phyloP scores from a whole-genome alignment of 768 basidiomycete species.

The Naganishia randhawae region DNA sequence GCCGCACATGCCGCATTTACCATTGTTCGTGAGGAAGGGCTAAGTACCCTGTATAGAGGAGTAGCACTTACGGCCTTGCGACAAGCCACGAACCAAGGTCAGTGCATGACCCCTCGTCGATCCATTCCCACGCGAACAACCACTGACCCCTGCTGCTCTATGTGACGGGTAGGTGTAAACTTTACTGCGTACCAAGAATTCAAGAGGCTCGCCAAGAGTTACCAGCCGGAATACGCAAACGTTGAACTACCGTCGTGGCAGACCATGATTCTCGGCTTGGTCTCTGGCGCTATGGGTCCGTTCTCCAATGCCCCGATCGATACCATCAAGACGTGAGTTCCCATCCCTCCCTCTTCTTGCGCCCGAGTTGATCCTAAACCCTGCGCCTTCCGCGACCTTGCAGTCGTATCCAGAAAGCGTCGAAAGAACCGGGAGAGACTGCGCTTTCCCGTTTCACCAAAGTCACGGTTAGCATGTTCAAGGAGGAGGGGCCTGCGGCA shows the following conservation, averaged over 20 bases:
- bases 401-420: constrained; percentile 77
- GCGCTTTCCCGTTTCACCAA: constrained; percentile 72
- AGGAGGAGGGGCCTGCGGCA: constrained; percentile 74
- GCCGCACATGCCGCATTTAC: constrained; percentile 94
- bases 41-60: constrained; percentile 79
- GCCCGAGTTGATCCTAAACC: not conserved
- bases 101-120: constrained; percentile 23
- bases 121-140: not conserved
- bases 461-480: constrained; percentile 92
- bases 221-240: constrained; percentile 67
- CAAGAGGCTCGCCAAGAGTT: constrained; percentile 71
- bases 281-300: constrained; percentile 97
- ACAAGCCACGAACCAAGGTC: constrained; percentile 97
- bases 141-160: not conserved
- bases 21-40: constrained; percentile 87
- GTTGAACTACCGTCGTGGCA: constrained; percentile 85
- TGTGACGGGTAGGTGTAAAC: constrained; percentile 68
- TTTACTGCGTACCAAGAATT: constrained; percentile 97
- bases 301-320: constrained; percentile 86
- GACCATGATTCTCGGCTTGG: constrained; percentile 87
- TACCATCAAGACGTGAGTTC: constrained; percentile 70
- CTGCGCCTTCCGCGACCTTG: not conserved
- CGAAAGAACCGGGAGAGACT: constrained; percentile 66
- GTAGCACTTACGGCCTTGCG: constrained; percentile 87
- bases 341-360: not conserved